These are phyloP conservation scores for Staphylotrichum longicolle DNA, from an alignment of 495 filamentous ascomycete species.

Conservation along the genomic window DNA sequence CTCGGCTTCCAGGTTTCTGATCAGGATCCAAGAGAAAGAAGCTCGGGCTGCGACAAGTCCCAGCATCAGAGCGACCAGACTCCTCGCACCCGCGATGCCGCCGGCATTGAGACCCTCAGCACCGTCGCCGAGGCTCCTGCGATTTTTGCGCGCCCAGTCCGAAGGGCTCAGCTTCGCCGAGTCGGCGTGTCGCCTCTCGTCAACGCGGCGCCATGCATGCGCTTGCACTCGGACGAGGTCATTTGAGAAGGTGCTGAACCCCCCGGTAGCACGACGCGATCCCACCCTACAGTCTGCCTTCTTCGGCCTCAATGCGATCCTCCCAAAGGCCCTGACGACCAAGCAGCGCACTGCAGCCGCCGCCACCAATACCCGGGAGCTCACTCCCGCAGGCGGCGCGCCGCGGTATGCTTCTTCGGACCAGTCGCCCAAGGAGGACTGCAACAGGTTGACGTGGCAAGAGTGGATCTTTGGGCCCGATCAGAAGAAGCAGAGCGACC, in stretches of 20 bases:
- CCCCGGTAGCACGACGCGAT: conserved; percentile 26
- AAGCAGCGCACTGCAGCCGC: conserved; percentile 18
- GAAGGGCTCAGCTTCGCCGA: conserved; percentile 46
- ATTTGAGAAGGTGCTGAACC: conserved; percentile 15
- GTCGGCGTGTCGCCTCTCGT: conserved; percentile 14
- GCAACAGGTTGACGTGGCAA: conserved; percentile 50
- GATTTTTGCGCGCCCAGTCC: conserved; percentile 61
- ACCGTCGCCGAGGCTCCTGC: conserved; percentile 62
- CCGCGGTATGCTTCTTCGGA: conserved; percentile 39
- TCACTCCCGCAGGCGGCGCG: conserved; percentile 19
- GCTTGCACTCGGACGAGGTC: conserved; percentile 24
- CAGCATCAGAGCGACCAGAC: conserved; percentile 1
- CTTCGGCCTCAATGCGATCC: conserved; percentile 45
- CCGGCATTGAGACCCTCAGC: conserved; percentile 40
- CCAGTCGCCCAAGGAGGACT: conserved; percentile 33
- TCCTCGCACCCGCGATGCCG: conserved; percentile 32
- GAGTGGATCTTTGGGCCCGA: conserved; percentile 54
- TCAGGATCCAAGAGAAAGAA: background rate
- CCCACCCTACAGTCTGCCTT: conserved; percentile 43
- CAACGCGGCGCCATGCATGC: conserved; percentile 28
- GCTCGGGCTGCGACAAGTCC: background rate
- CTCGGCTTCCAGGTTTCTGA: background rate
- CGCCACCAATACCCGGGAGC: conserved; percentile 15
- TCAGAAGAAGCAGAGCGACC: conserved; percentile 33
- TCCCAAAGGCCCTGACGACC: conserved; percentile 35